Evolutionary conservation across 768 basidiomycete species (phyloP).

Genomic region (Auriscalpium orientale): DNA sequence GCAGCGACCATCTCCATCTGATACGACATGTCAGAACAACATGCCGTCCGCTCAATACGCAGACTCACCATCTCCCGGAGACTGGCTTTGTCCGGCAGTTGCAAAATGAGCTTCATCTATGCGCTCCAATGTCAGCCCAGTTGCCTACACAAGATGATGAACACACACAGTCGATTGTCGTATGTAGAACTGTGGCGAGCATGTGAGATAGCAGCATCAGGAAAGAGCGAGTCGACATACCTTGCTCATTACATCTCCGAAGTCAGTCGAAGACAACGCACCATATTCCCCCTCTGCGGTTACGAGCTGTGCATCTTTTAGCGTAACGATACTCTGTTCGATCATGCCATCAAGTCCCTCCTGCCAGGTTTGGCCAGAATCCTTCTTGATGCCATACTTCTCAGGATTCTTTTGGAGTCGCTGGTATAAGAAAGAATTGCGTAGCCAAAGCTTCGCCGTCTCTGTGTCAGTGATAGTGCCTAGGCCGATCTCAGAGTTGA

Average conservation of each 20-base stretch:
- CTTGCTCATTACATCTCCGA: conserved; percentile 84
- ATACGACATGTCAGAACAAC: not conserved
- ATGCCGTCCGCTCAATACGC: no score
- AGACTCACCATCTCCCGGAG: conserved; percentile 60
- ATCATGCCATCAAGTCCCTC: conserved; percentile 68
- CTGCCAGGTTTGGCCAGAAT: conserved; percentile 54
- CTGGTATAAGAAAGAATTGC: conserved; percentile 78
- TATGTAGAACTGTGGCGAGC: conserved; percentile 56
- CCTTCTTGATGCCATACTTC: conserved; percentile 62
- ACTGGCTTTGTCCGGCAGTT: conserved; percentile 44
- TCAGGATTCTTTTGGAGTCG: conserved; percentile 78
- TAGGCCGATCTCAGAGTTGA: conserved; percentile 90
- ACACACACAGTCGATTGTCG: conserved; percentile 53
- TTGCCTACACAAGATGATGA: not conserved
- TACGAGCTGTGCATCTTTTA: conserved; percentile 58
- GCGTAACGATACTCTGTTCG: conserved; percentile 48
- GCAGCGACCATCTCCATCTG: conserved; percentile 14
- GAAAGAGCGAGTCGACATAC: conserved; percentile 25
- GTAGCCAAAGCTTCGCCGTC: conserved; percentile 77
- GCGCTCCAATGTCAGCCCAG: conserved; percentile 3
- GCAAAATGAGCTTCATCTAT: conserved; percentile 64
- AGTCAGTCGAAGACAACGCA: conserved; percentile 55
- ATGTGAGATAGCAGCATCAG: conserved; percentile 1
- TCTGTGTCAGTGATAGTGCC: conserved; percentile 67
- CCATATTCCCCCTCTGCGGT: conserved; percentile 32